A percentile compares a stretch with the other conserved stretches of the same genome.
phyloP scores from a whole-genome alignment of 148 eudicot species.

The Pouteria glomerata region DNA sequence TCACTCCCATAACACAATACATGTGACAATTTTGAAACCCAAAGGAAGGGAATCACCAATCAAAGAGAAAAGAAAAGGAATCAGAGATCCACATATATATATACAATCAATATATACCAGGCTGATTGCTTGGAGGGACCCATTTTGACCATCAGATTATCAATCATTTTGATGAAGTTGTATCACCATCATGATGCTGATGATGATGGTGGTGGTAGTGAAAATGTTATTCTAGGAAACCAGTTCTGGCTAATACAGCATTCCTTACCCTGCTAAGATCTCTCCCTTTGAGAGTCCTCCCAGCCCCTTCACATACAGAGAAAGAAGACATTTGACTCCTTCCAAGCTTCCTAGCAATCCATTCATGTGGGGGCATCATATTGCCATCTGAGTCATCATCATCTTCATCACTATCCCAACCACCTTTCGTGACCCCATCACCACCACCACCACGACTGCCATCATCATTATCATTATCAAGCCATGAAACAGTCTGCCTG shows the following conservation, averaged over 20 bases:
- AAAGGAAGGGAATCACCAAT: background rate
- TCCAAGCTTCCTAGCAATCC: constrained; percentile 52
- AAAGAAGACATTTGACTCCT: constrained; percentile 44
- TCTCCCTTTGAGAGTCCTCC: constrained; percentile 76
- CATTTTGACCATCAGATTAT: background rate
- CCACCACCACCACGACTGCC: constrained; percentile 7
- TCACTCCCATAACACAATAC: no score
- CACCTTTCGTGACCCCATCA: constrained; percentile 7
- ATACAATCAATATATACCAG: background rate
- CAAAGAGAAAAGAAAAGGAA: background rate
- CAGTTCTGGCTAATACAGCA: constrained; percentile 55
- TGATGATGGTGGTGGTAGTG: background rate
- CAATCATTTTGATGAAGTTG: constrained; percentile 9
- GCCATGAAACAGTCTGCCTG: constrained; percentile 20
- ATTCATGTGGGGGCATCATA: constrained; percentile 70
- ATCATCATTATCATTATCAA: constrained; percentile 16
- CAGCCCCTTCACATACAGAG: constrained; percentile 80
- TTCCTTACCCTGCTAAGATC: constrained; percentile 71
- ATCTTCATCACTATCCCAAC: constrained; percentile 21
- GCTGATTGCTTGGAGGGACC: no score
- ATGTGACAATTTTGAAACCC: background rate
- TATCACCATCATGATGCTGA: constrained; percentile 3
- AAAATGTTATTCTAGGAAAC: constrained; percentile 27
- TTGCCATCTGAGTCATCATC: constrained; percentile 28
- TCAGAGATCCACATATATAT: background rate